A percentile compares a stretch with the other conserved stretches of the same genome.
These are phyloP conservation scores for Gossypium schwendimanii DNA, from an alignment of 441 rosid species.

Conservation along the genomic window DNA sequence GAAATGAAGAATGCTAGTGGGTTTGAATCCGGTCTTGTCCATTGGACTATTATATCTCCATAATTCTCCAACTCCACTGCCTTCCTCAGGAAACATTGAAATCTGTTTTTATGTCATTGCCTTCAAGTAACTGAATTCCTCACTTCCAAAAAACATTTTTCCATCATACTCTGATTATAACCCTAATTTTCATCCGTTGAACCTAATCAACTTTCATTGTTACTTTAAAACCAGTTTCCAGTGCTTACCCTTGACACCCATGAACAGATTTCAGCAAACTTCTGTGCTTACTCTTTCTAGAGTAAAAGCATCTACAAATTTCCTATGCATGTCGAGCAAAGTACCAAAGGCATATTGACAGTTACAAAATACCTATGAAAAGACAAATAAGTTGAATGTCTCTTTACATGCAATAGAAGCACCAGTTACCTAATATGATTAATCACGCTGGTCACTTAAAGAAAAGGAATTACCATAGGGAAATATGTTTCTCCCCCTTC, in stretches of 20 bases:
- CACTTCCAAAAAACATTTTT: neutral
- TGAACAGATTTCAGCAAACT: neutral
- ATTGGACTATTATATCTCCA: neutral
- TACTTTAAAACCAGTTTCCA: neutral
- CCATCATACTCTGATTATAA: neutral
- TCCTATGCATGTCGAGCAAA: neutral
- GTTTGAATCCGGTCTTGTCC: neutral
- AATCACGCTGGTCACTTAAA: neutral
- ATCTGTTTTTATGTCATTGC: neutral
- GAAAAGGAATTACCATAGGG: conserved; percentile 49
- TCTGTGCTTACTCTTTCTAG: neutral
- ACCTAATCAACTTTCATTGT: neutral
- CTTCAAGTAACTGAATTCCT: neutral
- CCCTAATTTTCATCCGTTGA: neutral
- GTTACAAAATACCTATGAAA: neutral
- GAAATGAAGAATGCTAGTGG: neutral
- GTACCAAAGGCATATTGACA: neutral
- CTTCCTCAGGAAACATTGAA: neutral
- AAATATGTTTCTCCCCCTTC: conserved; percentile 98
- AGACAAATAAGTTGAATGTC: neutral
- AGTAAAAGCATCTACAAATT: neutral
- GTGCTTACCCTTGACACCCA: neutral
- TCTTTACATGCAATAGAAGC: neutral
- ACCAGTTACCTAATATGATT: neutral
- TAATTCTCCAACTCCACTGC: neutral